Evolutionary conservation across 75 land plant species (phyloP), one percentile per base, ranked within the genome.

Genomic region (Larix kaempferi): DNA sequence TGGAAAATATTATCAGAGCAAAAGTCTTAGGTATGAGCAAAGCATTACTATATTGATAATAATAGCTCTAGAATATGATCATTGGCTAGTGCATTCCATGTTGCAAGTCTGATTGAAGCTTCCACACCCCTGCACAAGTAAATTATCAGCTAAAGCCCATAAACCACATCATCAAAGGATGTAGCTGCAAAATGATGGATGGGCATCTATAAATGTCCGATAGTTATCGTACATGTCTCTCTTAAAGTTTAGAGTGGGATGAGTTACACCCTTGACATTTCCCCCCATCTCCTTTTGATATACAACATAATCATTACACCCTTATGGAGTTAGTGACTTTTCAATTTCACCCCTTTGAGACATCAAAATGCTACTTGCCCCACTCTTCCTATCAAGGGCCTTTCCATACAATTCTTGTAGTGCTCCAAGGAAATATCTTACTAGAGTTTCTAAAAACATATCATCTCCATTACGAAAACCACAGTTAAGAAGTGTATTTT

Each of bases 401-500:
- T 76, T 74, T 1, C 87, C 88, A 78, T 91, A 92, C 19, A 92
- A 23, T n/a, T 84, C 77, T 80, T 92, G 99, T 76, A 94, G 80
- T 72, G 81, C 59, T 66, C 83, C 88, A 77, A 82, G 84, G 44
- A 86, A 73, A 83, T 80, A 78, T 64, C 84, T 92, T 57, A 81
- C 84, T 57, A 76, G 83, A 37, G 87, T 78, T 23, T 97, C 98
- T 33, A n/a, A 88, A 84, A 91, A 88, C 21, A 92, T 74, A 71
- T 80, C 89, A 73, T 85, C 91, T 12, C 84, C 87, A 54, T 49
- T 57, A 90, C 79, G 77, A 94, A 89, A 2, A 82, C 75, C 25
- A 90, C 85, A 59, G 99, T 91, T 65, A 94, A 78, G 59, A 92
- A 82, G 81, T 97, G 98, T 63, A 97, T 67, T 80, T 92, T 94